phyloP scores from a whole-genome alignment of 768 basidiomycete genomes.

The Sporobolomyces roseus region DNA sequence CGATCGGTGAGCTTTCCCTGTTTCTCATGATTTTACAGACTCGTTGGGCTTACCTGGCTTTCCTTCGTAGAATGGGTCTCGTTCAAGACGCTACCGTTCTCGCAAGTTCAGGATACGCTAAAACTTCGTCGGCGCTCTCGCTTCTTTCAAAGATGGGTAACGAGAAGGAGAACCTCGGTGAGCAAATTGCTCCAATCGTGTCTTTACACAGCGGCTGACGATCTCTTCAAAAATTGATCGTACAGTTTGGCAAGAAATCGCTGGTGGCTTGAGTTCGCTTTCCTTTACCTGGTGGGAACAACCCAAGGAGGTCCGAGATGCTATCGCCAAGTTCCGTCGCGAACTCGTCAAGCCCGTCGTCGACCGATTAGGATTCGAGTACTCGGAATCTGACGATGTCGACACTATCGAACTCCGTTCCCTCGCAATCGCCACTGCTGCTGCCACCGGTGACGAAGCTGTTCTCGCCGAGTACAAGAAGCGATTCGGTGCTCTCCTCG shows the following conservation, averaged over 20 bases:
- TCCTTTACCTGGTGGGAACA: constrained; percentile 80
- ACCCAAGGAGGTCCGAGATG: constrained; percentile 55
- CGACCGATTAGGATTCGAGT: constrained; percentile 72
- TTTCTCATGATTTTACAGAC: not conserved
- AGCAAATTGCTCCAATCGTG: not conserved
- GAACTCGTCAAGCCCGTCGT: constrained; percentile 65
- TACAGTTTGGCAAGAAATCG: constrained; percentile 68
- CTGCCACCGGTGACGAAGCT: constrained; percentile 52
- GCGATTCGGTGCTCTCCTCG: constrained; percentile 68
- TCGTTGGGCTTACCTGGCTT: too few relatives aligned
- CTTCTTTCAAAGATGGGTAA: constrained; percentile 65
- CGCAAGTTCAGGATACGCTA: constrained; percentile 71
- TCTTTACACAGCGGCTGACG: too few relatives aligned
- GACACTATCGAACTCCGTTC: constrained; percentile 72
- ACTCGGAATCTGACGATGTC: constrained; percentile 61
- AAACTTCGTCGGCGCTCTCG: constrained; percentile 70
- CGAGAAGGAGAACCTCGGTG: constrained; percentile 53
- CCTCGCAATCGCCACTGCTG: constrained; percentile 62
- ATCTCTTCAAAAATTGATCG: not conserved
- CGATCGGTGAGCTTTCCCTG: constrained; percentile 56
- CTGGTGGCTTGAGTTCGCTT: constrained; percentile 58
- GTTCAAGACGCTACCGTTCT: constrained; percentile 77
- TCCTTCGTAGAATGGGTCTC: constrained; percentile 68
- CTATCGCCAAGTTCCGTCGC: constrained; percentile 47
- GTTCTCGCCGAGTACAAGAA: constrained; percentile 67